Percentiles rank a stretch among this genome's conserved stretches.
Conservation (phyloP, 768 basidiomycete genomes). For the Macrolepiota albuminosa region DNA sequence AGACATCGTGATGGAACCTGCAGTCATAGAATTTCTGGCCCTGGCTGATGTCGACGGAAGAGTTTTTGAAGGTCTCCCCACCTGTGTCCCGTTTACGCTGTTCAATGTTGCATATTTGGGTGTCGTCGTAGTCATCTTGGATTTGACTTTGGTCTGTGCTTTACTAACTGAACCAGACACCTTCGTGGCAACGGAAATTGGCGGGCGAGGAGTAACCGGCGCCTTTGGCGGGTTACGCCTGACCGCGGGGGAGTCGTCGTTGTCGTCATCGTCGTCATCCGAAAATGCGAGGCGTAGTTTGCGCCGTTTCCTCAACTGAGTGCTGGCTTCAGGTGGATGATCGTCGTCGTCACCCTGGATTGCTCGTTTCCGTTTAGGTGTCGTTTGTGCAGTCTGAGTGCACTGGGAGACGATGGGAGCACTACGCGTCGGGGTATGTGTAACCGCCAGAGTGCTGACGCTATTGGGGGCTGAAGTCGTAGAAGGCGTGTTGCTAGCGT, state of each 20-base stretch:
- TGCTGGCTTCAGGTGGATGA: background rate
- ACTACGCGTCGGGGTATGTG: background rate
- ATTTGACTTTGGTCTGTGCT: slow-evolving; percentile 3
- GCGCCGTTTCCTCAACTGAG: background rate
- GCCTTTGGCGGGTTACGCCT: background rate
- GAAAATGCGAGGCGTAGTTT: background rate
- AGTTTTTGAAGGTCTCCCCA: background rate
- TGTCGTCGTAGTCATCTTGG: background rate
- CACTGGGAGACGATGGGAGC: too few relatives aligned
- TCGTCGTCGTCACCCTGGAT: background rate
- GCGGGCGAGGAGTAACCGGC: background rate
- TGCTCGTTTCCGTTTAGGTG: slow-evolving; percentile 7
- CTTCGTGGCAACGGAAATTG: background rate
- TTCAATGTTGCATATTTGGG: background rate
- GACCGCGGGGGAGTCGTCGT: background rate
- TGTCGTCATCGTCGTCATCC: background rate
- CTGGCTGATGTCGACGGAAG: background rate
- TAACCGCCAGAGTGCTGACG: background rate
- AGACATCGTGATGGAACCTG: background rate
- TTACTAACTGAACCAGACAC: background rate
- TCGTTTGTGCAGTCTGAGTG: background rate
- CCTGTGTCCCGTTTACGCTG: background rate
- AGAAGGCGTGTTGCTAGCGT: background rate
- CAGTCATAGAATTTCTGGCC: slow-evolving; percentile 1
- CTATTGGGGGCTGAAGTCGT: background rate